Conservation (phyloP, 305 asterid genomes). For the Lippia alba region DNA sequence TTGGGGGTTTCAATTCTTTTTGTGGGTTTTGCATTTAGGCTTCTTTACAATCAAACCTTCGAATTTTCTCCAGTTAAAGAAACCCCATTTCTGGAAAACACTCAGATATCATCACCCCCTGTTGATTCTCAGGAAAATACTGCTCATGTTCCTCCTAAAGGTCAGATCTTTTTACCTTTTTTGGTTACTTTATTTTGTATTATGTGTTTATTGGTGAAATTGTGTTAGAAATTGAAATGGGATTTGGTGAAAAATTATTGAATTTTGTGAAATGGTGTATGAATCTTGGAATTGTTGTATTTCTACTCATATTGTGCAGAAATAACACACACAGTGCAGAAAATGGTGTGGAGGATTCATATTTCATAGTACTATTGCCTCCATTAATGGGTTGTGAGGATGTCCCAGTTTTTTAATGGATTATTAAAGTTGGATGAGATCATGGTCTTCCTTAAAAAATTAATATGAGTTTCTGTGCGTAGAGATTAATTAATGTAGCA, state of each 20-base stretch:
- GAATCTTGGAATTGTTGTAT: neutral
- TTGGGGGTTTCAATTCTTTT: constrained; percentile 53
- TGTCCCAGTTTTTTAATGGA: constrained; percentile 1
- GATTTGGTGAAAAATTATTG: neutral
- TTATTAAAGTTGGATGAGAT: neutral
- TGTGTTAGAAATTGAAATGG: neutral
- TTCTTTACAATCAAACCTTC: constrained; percentile 43
- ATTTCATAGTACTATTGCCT: neutral
- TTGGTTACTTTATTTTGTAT: neutral
- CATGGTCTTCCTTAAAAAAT: neutral
- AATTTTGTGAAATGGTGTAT: constrained; percentile 13
- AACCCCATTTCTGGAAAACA: constrained; percentile 32
- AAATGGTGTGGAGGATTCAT: neutral
- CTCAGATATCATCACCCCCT: constrained; percentile 30
- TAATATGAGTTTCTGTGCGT: neutral
- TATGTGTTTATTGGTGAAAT: neutral
- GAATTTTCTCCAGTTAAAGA: constrained; percentile 40
- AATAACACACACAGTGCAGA: too few species aligned
- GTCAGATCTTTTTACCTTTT: constrained; percentile 28
- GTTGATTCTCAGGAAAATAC: constrained; percentile 29
- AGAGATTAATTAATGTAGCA: neutral
- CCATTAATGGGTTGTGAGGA: neutral
- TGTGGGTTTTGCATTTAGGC: constrained; percentile 50
- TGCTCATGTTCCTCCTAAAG: constrained; percentile 36
- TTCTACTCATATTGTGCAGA: neutral